A percentile compares a stretch with the other conserved stretches of the same genome.
Conservation (phyloP, 495 filamentous ascomycete genomes). For the Xylaria acuta region DNA sequence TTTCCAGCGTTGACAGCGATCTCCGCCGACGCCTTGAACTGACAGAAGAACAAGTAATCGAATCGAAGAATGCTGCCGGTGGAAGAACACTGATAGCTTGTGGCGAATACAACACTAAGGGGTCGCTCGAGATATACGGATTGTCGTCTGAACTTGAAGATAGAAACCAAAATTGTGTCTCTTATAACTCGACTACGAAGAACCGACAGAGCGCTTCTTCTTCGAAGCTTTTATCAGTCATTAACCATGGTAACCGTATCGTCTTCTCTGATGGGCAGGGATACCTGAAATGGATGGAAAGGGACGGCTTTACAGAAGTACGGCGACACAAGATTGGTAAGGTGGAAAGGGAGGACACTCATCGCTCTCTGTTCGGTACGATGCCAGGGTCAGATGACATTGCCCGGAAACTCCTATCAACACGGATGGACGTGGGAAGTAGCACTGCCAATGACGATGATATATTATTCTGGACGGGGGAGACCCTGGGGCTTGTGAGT, state of each 20-base stretch:
- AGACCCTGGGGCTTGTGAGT: conserved; percentile 73
- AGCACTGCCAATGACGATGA: conserved; percentile 61
- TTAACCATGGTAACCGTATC: conserved; percentile 82
- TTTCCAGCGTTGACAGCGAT: conserved; percentile 60
- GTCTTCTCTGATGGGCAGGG: conserved; percentile 87
- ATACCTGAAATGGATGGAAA: conserved; percentile 88
- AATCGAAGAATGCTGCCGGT: conserved; percentile 55
- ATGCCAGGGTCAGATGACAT: conserved; percentile 65
- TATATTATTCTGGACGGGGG: conserved; percentile 80
- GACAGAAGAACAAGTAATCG: conserved; percentile 57
- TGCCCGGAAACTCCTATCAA: conserved; percentile 73
- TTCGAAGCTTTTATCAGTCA: conserved; percentile 83
- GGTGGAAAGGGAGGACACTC: conserved; percentile 46
- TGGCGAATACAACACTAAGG: conserved; percentile 94
- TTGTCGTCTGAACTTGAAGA: conserved; percentile 46
- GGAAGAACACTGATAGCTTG: conserved; percentile 76
- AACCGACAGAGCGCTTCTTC: conserved; percentile 85
- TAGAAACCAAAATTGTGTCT: conserved; percentile 36
- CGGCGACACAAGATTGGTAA: conserved; percentile 74
- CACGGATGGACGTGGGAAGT: conserved; percentile 47
- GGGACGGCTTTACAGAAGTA: conserved; percentile 82
- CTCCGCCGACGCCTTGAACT: conserved; percentile 59
- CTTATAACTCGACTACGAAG: conserved; percentile 55
- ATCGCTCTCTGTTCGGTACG: conserved; percentile 52
- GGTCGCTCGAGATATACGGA: conserved; percentile 87